A percentile compares a stretch with the other conserved stretches of the same genome.
Evolutionary conservation across 176 grass and related monocot genomes (phyloP).

Genomic region (Zizania latifolia): DNA sequence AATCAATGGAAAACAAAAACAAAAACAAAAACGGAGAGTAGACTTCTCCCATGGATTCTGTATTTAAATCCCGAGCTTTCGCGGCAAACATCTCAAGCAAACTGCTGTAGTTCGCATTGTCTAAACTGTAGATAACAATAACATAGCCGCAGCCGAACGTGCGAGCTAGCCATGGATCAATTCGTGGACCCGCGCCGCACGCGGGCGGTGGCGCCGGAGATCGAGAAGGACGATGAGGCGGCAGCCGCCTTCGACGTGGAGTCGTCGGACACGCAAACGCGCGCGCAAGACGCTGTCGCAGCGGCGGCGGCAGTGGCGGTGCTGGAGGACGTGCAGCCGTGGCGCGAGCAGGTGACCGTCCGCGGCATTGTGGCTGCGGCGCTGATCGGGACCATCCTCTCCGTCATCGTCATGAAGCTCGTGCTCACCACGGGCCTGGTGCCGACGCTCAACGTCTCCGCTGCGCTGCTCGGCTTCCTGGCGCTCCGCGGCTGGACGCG

Average conservation of each 20-base stretch:
- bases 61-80: no score
- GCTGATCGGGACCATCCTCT: conserved; percentile 41
- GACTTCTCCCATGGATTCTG: no score
- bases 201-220: background rate
- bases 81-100: no score
- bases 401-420: conserved; percentile 58
- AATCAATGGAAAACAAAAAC: no score
- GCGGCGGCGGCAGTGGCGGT: background rate
- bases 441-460: conserved; percentile 53
- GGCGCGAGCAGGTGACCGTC: conserved; percentile 37
- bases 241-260: conserved; percentile 7
- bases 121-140: no score
- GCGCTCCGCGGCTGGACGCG: conserved; percentile 43
- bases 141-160: no score
- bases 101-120: no score
- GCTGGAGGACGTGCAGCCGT: conserved; percentile 24
- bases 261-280: background rate
- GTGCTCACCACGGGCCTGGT: conserved; percentile 50
- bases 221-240: background rate
- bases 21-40: no score
- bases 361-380: conserved; percentile 35
- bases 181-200: no score
- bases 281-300: no score
- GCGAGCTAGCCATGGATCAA: no score
- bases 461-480: conserved; percentile 51